Evolutionary conservation across 306 rosid genomes (phyloP).

Genomic region (Heteromeles arbutifolia): DNA sequence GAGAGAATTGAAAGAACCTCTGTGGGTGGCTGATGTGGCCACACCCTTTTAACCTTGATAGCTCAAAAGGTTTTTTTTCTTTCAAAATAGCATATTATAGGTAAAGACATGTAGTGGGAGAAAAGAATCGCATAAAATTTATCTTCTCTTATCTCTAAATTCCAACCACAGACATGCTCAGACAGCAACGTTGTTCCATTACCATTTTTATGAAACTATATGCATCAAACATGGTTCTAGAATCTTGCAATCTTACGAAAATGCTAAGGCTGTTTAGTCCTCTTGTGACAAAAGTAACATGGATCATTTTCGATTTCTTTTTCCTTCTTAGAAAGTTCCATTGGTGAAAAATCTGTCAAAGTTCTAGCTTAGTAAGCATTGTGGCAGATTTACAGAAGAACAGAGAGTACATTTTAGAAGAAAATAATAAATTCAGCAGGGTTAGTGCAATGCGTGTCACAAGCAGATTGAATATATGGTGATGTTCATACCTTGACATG

Average conservation of each 20-base stretch:
- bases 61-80: slow-evolving; percentile 2
- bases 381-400: neutral
- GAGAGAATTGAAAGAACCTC: slow-evolving; percentile 17
- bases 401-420: neutral
- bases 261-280: neutral
- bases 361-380: neutral
- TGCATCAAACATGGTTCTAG: slow-evolving; percentile 4
- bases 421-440: neutral
- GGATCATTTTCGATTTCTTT: neutral
- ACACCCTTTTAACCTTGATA: slow-evolving; percentile 4
- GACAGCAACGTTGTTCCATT: neutral
- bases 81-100: neutral
- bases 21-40: slow-evolving; percentile 15
- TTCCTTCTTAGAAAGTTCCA: neutral
- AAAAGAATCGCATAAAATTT: slow-evolving; percentile 3
- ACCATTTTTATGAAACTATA: neutral
- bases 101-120: neutral
- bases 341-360: neutral
- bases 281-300: neutral
- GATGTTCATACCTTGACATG: slow-evolving; percentile 47
- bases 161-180: slow-evolving; percentile 4
- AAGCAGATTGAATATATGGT: neutral
- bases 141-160: slow-evolving; percentile 4
- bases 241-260: slow-evolving; percentile 10
- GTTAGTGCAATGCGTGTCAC: neutral